A percentile compares a stretch with the other conserved stretches of the same genome.
phyloP scores from a whole-genome alignment of 78 protist species.

The Dictyostelium brefeldianum region DNA sequence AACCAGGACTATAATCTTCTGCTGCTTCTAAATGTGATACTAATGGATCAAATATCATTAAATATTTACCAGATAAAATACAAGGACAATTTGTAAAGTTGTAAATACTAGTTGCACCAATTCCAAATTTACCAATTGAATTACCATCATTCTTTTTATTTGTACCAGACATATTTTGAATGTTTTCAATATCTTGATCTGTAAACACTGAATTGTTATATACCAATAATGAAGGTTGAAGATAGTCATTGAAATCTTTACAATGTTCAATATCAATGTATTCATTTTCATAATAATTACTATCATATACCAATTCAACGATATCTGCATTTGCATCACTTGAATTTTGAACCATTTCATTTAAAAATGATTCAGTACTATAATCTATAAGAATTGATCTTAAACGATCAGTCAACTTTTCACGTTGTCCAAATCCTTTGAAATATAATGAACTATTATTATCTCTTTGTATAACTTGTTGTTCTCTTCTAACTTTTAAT shows the following conservation, averaged over 20 bases:
- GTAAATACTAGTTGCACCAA: conserved; percentile 50
- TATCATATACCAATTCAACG: neutral
- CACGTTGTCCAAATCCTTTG: too few relatives aligned
- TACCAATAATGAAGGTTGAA: conserved; percentile 18
- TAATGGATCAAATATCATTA: conserved; percentile 47
- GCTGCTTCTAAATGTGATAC: neutral
- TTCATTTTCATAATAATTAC: neutral
- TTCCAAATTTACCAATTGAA: conserved; percentile 57
- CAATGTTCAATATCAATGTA: neutral
- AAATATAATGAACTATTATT: too few relatives aligned
- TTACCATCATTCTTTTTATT: conserved; percentile 37
- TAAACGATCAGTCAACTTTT: too few relatives aligned
- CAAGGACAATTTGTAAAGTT: conserved; percentile 19
- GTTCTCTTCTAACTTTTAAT: too few relatives aligned
- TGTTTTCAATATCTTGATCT: conserved; percentile 43
- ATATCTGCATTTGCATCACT: conserved; percentile 34
- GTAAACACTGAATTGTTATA: conserved; percentile 16
- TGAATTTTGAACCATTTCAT: conserved; percentile 23
- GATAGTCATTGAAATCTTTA: neutral
- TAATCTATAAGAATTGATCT: too few relatives aligned
- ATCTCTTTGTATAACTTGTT: too few relatives aligned
- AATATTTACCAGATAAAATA: neutral
- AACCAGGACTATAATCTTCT: neutral
- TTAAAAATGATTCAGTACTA: neutral
- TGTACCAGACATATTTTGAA: neutral